Percentiles rank a stretch among this genome's conserved stretches.
Evolutionary conservation across 2,329 filamentous ascomycete species (phyloP).

Genomic region (Septoria linicola): DNA sequence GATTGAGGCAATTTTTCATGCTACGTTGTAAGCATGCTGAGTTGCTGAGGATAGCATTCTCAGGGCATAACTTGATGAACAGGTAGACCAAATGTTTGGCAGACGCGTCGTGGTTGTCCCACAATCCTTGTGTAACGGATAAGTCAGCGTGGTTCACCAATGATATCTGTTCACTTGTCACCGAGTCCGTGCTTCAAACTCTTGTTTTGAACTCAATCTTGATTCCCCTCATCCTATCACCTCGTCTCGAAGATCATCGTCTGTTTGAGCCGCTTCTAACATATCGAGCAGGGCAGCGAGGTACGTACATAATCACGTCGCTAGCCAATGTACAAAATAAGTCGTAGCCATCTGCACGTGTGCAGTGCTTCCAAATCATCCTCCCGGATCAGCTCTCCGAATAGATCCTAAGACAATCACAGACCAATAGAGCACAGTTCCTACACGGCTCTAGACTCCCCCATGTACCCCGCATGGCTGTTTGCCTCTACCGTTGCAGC

Average conservation of each 20-base stretch:
- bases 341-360: constrained; percentile 12
- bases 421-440: constrained; percentile 10
- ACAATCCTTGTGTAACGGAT: too few species aligned
- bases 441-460: constrained; percentile 21
- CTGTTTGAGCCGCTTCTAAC: neutral
- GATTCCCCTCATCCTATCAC: neutral
- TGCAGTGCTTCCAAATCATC: constrained; percentile 24
- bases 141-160: too few species aligned
- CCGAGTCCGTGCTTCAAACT: neutral
- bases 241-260: too few species aligned
- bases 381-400: constrained; percentile 1
- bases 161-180: constrained; percentile 5
- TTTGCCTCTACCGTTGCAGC: constrained; percentile 5
- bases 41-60: neutral
- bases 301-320: too few species aligned
- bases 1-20: constrained; percentile 5
- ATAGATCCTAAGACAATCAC: neutral
- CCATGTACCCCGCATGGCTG: constrained; percentile 26
- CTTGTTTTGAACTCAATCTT: neutral
- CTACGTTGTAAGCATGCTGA: neutral
- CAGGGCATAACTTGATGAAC: too few species aligned
- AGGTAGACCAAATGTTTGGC: neutral
- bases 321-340: constrained; percentile 6
- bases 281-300: constrained; percentile 4
- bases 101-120: neutral